Evolutionary conservation across 805 yeast genomes (phyloP).

Genomic region (Sugiyamaella valdiviana): DNA sequence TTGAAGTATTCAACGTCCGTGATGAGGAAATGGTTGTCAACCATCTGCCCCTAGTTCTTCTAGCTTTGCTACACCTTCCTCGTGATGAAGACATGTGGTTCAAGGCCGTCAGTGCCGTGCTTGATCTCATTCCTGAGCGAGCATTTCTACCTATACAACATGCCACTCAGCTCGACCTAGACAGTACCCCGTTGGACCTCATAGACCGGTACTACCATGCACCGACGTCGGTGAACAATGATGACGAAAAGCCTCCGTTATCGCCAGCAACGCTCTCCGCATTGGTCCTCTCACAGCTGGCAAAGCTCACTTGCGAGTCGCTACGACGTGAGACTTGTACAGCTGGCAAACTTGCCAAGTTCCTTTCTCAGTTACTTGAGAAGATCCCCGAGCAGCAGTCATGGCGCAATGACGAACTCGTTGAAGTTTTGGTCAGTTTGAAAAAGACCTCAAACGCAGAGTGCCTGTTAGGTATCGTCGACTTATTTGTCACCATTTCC

Average conservation of each 20-base stretch:
- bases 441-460: not conserved
- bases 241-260: slow-evolving; percentile 14
- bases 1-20: slow-evolving; percentile 60
- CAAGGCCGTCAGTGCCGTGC: slow-evolving; percentile 37
- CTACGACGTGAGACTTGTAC: not conserved
- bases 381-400: slow-evolving; percentile 40
- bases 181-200: slow-evolving; percentile 22
- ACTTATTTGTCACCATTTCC: slow-evolving; percentile 36
- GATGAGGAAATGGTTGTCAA: slow-evolving; percentile 81
- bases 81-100: slow-evolving; percentile 31
- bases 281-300: slow-evolving; percentile 13
- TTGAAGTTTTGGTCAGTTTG: slow-evolving; percentile 22
- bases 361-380: slow-evolving; percentile 32
- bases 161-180: slow-evolving; percentile 25
- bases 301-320: not conserved
- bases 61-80: slow-evolving; percentile 31
- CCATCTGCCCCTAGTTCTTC: slow-evolving; percentile 67
- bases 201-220: slow-evolving; percentile 24
- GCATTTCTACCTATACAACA: slow-evolving; percentile 53
- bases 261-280: slow-evolving; percentile 14
- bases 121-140: slow-evolving; percentile 56
- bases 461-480: slow-evolving; percentile 32
- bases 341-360: slow-evolving; percentile 4
- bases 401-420: slow-evolving; percentile 35
- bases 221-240: slow-evolving; percentile 6